Conservation (phyloP, 2,329 filamentous ascomycete genomes). For the Alternaria sp. region DNA sequence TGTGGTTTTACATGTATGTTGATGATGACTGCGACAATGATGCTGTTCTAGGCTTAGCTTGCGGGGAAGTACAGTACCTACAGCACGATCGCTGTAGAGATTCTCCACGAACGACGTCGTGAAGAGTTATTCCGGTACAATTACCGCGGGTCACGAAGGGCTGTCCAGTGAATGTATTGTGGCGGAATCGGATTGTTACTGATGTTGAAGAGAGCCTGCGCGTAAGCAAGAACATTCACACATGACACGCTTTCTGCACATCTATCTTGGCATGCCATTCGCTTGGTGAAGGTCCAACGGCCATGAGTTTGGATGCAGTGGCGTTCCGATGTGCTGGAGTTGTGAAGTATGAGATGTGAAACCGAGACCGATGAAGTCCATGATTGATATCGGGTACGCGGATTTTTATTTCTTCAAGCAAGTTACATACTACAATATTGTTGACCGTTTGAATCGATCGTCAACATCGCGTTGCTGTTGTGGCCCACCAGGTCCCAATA, state of each 20-base stretch:
- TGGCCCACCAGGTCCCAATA: neutral
- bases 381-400: too few species aligned
- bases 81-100: constrained; percentile 15
- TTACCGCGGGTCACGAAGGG: too few species aligned
- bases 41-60: neutral
- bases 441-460: too few species aligned
- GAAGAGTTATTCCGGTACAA: neutral
- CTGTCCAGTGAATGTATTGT: neutral
- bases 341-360: too few species aligned
- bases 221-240: neutral
- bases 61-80: constrained; percentile 12
- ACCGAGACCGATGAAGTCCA: too few species aligned
- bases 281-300: neutral
- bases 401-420: too few species aligned
- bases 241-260: neutral
- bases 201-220: neutral
- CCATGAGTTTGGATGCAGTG: neutral
- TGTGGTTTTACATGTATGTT: neutral
- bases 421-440: too few species aligned
- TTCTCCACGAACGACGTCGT: constrained; percentile 8
- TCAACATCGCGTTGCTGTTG: neutral
- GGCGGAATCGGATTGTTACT: neutral
- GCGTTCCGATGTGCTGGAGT: neutral
- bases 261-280: neutral
- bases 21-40: neutral